phyloP scores from a whole-genome alignment of 1,139 yeast genomes.

The Pneumocystis oryctolagi region DNA sequence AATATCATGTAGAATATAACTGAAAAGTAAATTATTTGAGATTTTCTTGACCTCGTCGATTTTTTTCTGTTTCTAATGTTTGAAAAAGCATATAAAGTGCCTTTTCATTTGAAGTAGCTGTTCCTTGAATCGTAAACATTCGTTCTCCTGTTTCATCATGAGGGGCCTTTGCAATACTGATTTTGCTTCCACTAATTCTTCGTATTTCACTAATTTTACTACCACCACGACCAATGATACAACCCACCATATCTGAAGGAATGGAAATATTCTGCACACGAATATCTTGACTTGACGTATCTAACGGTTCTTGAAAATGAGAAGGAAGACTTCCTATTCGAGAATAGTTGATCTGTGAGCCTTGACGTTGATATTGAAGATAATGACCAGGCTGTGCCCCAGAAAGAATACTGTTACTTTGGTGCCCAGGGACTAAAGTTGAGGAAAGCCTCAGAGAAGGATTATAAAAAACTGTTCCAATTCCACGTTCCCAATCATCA shows the following conservation, averaged over 20 bases:
- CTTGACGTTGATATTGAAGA: not conserved
- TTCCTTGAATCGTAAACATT: conserved; percentile 58
- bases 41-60: conserved; percentile 27
- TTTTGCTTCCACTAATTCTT: conserved; percentile 63
- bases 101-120: conserved; percentile 47
- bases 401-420: not conserved
- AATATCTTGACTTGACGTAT: conserved; percentile 14
- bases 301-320: not conserved
- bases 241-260: conserved; percentile 79
- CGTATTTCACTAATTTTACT: conserved; percentile 77
- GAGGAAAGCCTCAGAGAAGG: conserved; percentile 28
- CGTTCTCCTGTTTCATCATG: conserved; percentile 49
- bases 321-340: not conserved
- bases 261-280: conserved; percentile 37
- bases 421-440: conserved; percentile 1
- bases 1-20: not conserved
- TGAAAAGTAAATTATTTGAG: not conserved
- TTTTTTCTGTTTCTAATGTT: conserved; percentile 64
- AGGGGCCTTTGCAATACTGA: conserved; percentile 60
- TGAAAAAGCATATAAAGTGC: conserved; percentile 55
- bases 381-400: not conserved
- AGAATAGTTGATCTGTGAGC: not conserved
- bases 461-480: conserved; percentile 49
- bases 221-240: conserved; percentile 78
- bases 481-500: conserved; percentile 49